Evolutionary conservation across 257 asterid species (phyloP).

Genomic region (Salvia splendens): DNA sequence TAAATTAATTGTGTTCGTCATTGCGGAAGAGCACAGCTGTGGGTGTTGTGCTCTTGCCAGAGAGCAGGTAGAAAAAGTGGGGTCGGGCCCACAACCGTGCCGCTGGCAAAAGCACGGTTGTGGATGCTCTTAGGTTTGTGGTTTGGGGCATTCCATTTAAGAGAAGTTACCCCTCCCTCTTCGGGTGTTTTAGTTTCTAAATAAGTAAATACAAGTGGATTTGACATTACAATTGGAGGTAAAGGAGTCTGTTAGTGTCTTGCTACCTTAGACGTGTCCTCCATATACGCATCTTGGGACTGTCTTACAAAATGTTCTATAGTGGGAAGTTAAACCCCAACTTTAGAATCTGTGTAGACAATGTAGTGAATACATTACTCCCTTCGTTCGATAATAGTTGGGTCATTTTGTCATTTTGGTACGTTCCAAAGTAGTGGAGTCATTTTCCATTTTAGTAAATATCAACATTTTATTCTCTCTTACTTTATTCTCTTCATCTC

Average conservation of each 20-base stretch:
- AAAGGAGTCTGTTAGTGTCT: conserved; percentile 7
- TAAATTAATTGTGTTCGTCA: too few relatives aligned
- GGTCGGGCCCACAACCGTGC: too few relatives aligned
- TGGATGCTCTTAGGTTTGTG: neutral
- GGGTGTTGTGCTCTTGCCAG: too few relatives aligned
- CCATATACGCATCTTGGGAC: neutral
- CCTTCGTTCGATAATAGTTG: too few relatives aligned
- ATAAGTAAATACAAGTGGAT: neutral
- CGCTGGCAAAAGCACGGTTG: too few relatives aligned
- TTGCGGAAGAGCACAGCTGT: too few relatives aligned
- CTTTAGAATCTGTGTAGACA: neutral
- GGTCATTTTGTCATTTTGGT: too few relatives aligned
- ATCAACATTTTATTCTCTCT: too few relatives aligned
- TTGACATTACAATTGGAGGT: neutral
- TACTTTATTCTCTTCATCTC: too few relatives aligned
- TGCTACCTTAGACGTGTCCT: neutral
- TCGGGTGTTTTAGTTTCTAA: neutral
- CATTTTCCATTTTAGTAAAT: too few relatives aligned
- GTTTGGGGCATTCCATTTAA: neutral
- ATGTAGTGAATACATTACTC: neutral
- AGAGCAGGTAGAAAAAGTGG: too few relatives aligned
- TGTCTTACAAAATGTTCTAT: neutral
- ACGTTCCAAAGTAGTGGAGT: too few relatives aligned
- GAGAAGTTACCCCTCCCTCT: neutral
- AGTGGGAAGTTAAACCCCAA: conserved; percentile 16